A percentile compares a stretch with the other conserved stretches of the same genome.
Evolutionary conservation across 164 flowering plant species (phyloP).

Genomic region (Macadamia integrifolia): DNA sequence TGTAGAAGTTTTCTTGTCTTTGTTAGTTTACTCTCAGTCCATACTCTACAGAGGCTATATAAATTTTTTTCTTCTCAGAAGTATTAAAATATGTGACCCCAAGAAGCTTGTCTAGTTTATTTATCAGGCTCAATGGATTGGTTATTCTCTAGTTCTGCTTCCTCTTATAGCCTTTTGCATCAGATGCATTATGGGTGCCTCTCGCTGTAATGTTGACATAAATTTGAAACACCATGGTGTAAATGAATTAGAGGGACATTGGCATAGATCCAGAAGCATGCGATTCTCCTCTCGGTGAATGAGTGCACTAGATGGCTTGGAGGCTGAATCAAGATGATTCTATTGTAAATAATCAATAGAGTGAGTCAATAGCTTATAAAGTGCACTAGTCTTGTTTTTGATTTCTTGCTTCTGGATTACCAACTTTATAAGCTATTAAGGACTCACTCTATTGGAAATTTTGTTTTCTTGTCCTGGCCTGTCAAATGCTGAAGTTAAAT

Average conservation of each 20-base stretch:
- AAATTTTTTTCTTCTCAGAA: conserved; percentile 9
- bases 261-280: conserved; percentile 22
- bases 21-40: background rate
- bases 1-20: background rate
- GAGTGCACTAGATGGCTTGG: conserved; percentile 25
- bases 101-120: conserved; percentile 24
- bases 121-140: conserved; percentile 46
- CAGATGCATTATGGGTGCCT: conserved; percentile 34
- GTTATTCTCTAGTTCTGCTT: conserved; percentile 49
- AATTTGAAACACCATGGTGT: conserved; percentile 13
- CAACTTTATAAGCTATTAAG: no score
- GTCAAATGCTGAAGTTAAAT: no score
- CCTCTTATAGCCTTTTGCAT: conserved; percentile 53
- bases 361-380: no score
- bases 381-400: no score
- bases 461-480: no score
- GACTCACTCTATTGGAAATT: no score
- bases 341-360: conserved; percentile 21
- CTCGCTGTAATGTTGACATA: conserved; percentile 20
- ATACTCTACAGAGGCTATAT: background rate
- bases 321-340: conserved; percentile 22
- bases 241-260: conserved; percentile 16
- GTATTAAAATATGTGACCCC: conserved; percentile 17
- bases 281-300: conserved; percentile 37
- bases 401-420: no score